Conservation (phyloP, 208 protist genomes). For the Leishmania tarentolae region DNA sequence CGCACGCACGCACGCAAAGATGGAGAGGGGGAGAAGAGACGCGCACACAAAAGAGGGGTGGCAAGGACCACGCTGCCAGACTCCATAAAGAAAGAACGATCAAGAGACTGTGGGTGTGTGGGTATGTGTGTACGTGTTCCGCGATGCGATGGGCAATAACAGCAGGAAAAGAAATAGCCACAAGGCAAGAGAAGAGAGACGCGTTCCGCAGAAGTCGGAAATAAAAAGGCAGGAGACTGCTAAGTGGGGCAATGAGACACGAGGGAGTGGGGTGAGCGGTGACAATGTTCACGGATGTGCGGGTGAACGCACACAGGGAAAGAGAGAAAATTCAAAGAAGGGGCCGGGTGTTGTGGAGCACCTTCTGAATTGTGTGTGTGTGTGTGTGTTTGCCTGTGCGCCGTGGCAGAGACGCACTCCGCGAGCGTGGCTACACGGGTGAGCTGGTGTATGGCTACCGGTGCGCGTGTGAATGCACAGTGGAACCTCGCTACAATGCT, state of each 20-base stretch:
- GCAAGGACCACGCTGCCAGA: not conserved
- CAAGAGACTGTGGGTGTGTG: not conserved
- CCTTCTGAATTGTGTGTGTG: not conserved
- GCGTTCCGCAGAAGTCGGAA: not conserved
- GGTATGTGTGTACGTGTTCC: not conserved
- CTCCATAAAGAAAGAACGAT: slow-evolving; percentile 2
- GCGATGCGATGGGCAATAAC: not conserved
- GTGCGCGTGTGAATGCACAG: not conserved
- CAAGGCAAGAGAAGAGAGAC: not conserved
- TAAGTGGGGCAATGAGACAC: not conserved
- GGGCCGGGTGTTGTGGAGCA: no score
- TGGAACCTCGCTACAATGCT: not conserved
- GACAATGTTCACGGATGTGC: not conserved
- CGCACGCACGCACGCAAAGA: no score
- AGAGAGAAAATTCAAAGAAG: not conserved
- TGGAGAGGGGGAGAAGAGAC: no score
- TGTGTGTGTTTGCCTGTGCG: not conserved
- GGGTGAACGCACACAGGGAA: not conserved
- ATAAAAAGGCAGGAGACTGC: not conserved
- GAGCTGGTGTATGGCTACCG: not conserved
- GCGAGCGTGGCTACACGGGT: not conserved
- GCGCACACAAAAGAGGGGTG: no score
- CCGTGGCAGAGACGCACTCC: not conserved
- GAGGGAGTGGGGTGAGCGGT: not conserved
- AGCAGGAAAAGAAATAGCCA: not conserved